A percentile compares a stretch with the other conserved stretches of the same genome.
phyloP scores from a whole-genome alignment of 1,139 yeast genomes.

The Meyerozyma carpophila region DNA sequence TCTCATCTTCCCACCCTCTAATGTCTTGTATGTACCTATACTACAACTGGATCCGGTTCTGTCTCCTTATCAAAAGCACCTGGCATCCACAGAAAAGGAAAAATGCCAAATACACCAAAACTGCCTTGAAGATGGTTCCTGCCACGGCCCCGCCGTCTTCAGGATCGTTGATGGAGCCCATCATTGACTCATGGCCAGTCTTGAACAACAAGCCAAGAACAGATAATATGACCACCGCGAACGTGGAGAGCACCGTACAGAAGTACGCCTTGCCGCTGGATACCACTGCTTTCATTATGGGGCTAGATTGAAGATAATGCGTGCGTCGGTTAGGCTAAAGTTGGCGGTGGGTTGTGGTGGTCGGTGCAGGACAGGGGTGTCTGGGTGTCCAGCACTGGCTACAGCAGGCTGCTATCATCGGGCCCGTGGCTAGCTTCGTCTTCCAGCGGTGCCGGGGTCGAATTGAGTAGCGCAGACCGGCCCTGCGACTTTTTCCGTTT shows the following conservation, averaged over 20 bases:
- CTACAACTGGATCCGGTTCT: constrained; percentile 46
- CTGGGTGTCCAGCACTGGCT: background rate
- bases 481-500: constrained; percentile 14
- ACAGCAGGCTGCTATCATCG: constrained; percentile 10
- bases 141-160: constrained; percentile 94
- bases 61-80: constrained; percentile 56
- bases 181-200: constrained; percentile 81
- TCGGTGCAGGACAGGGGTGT: background rate
- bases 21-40: background rate
- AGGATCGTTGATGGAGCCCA: constrained; percentile 89
- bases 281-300: constrained; percentile 21
- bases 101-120: constrained; percentile 72
- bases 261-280: constrained; percentile 83
- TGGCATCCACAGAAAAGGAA: constrained; percentile 89
- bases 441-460: constrained; percentile 8
- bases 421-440: constrained; percentile 15
- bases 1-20: background rate
- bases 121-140: constrained; percentile 84
- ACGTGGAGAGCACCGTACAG: constrained; percentile 87
- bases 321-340: background rate
- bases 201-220: constrained; percentile 80
- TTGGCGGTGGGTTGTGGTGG: background rate
- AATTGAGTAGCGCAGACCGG: background rate
- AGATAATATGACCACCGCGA: constrained; percentile 82
- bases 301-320: background rate